phyloP scores from a whole-genome alignment of 2,329 filamentous ascomycete species.

The Microsporum canis region DNA sequence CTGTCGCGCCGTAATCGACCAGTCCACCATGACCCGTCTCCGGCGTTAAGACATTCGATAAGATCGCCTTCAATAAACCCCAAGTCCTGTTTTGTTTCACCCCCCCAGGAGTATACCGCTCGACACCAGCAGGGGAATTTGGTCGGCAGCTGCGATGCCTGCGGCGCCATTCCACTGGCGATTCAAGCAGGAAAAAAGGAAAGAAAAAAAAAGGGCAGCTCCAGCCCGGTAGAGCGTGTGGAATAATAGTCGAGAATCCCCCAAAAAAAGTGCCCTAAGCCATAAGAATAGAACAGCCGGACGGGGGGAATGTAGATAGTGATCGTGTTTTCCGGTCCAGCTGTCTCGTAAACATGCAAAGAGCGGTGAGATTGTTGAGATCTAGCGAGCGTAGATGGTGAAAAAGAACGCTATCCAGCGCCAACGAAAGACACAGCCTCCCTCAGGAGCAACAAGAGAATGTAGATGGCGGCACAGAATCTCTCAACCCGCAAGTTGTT shows the following conservation, averaged over 20 bases:
- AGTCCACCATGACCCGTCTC: conserved; percentile 98
- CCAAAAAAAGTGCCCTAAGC: conserved; percentile 1
- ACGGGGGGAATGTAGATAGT: not conserved
- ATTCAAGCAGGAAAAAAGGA: not conserved
- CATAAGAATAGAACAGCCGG: not conserved
- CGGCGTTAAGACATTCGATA: conserved; percentile 95
- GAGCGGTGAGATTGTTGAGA: not conserved
- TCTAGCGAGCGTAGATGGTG: not conserved
- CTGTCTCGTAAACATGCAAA: not conserved
- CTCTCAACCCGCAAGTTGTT: not conserved
- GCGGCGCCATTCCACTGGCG: conserved; percentile 33
- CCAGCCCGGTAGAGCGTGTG: not conserved
- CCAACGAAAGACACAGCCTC: not conserved
- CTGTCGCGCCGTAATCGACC: conserved; percentile 80
- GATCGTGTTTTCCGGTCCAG: not conserved
- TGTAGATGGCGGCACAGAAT: not conserved
- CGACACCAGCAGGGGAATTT: conserved; percentile 86
- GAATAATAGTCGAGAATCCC: not conserved
- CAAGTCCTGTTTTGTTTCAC: conserved; percentile 87
- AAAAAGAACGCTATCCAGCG: not conserved
- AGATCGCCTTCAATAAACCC: conserved; percentile 96
- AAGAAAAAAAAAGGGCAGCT: not conserved
- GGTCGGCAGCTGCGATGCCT: conserved; percentile 49
- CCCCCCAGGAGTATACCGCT: conserved; percentile 86
- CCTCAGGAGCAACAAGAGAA: not conserved